Evolutionary conservation across 768 basidiomycete species (phyloP).

Genomic region (Rossbeevera mucosa): DNA sequence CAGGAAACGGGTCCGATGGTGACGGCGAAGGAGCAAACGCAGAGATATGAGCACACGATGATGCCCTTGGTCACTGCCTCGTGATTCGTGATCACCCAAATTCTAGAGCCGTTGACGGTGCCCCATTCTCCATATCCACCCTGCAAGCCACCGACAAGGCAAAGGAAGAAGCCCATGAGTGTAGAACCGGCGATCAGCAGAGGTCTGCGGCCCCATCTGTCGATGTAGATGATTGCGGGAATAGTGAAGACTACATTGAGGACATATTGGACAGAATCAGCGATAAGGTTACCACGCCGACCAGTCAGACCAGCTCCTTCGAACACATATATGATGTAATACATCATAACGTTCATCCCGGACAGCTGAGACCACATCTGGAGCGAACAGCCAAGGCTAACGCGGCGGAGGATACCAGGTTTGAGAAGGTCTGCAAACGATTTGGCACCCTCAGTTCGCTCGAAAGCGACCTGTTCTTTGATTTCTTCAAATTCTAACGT

Average conservation of each 20-base stretch:
- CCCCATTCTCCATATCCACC: conserved; percentile 64
- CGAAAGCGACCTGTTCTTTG: conserved; percentile 49
- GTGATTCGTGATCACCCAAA: conserved; percentile 62
- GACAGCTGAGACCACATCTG: conserved; percentile 80
- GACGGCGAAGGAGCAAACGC: conserved; percentile 68
- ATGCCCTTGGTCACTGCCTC: conserved; percentile 58
- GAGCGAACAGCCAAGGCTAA: conserved; percentile 61
- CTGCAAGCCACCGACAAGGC: conserved; percentile 73
- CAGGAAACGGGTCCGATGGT: conserved; percentile 76
- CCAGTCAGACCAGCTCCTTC: conserved; percentile 75
- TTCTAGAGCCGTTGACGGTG: conserved; percentile 33
- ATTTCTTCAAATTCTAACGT: conserved; percentile 70
- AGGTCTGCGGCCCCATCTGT: conserved; percentile 75
- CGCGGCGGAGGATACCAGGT: conserved; percentile 63
- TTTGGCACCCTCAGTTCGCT: conserved; percentile 67
- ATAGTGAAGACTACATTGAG: conserved; percentile 40
- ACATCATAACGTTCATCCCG: conserved; percentile 83
- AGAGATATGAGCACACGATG: conserved; percentile 75
- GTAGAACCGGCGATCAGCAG: conserved; percentile 63
- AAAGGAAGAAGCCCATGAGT: conserved; percentile 73
- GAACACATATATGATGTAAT: conserved; percentile 60
- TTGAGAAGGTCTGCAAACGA: conserved; percentile 64
- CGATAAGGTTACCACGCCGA: conserved; percentile 68
- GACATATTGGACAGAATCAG: conserved; percentile 59
- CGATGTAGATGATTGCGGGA: conserved; percentile 59